Evolutionary conservation across 225 moss, liverwort and hornwort genomes (phyloP).

Genomic region (Takakia lepidozioides): DNA sequence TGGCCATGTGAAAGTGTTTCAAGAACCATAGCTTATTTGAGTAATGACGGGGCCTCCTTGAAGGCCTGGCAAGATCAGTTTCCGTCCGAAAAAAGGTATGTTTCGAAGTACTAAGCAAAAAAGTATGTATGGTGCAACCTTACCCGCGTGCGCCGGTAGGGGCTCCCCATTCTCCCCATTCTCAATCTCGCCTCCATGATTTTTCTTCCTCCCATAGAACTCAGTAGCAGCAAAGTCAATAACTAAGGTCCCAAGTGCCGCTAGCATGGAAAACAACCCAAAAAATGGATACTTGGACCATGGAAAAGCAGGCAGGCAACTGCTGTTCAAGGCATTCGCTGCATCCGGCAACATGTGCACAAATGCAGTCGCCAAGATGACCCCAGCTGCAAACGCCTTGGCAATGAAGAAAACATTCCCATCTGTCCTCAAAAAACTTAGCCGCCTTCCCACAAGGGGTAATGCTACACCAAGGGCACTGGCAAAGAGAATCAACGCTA

Average conservation of each 20-base stretch:
- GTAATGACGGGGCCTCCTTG: no score
- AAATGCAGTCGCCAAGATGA: conserved; percentile 73
- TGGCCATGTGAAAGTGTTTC: no score
- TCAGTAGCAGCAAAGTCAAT: conserved; percentile 65
- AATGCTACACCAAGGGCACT: conserved; percentile 55
- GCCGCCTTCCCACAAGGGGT: conserved; percentile 36
- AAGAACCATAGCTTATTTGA: no score
- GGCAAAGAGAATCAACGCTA: conserved; percentile 48
- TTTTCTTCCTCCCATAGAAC: conserved; percentile 49
- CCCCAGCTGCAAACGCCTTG: conserved; percentile 68
- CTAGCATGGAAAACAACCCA: conserved; percentile 67
- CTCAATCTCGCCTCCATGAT: conserved; percentile 12
- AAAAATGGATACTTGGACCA: conserved; percentile 67
- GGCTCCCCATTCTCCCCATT: neutral
- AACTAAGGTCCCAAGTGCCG: conserved; percentile 49
- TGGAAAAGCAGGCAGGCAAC: conserved; percentile 45
- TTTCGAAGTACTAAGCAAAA: no score
- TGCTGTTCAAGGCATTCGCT: conserved; percentile 36
- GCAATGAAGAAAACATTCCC: conserved; percentile 33
- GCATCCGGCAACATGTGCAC: conserved; percentile 82
- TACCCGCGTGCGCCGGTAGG: conserved; percentile 25
- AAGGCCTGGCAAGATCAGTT: neutral
- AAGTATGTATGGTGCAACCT: no score
- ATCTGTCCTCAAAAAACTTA: conserved; percentile 25
- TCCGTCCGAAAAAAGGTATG: neutral